These are phyloP conservation scores for Physcia stellaris DNA, from an alignment of 495 filamentous ascomycete genomes.

Conservation along the genomic window DNA sequence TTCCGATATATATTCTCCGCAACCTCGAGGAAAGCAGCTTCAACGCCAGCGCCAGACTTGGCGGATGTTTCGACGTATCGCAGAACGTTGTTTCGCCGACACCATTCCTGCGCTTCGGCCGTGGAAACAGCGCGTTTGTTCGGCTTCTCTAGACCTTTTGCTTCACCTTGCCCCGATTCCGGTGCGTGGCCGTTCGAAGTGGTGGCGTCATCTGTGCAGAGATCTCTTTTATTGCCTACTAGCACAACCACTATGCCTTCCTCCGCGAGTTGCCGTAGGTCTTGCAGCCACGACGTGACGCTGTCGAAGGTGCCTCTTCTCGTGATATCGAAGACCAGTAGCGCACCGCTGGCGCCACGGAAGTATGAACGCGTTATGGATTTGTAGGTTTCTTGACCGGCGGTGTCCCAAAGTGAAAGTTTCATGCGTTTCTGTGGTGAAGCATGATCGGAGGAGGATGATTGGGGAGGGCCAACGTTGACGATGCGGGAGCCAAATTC, in stretches of 20 bases:
- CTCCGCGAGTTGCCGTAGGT: conserved; percentile 84
- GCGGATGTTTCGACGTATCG: conserved; percentile 93
- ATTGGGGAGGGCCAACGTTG: conserved; percentile 58
- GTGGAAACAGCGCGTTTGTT: conserved; percentile 65
- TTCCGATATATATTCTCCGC: conserved; percentile 91
- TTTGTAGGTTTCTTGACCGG: conserved; percentile 94
- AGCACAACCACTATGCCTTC: conserved; percentile 85
- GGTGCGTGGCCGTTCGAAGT: no score
- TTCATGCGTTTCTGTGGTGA: conserved; percentile 51
- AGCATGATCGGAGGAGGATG: conserved; percentile 26
- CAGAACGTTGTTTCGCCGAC: conserved; percentile 62
- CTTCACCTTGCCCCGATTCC: conserved; percentile 10
- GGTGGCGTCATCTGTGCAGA: no score
- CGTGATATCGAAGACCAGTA: conserved; percentile 91
- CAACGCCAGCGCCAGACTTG: conserved; percentile 86
- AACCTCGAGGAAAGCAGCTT: conserved; percentile 82
- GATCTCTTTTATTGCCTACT: conserved; percentile 88
- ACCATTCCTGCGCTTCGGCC: conserved; percentile 81
- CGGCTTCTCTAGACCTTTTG: conserved; percentile 19
- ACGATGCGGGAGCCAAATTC: conserved; percentile 94
- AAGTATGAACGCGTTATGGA: conserved; percentile 93
- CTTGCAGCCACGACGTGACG: conserved; percentile 80
- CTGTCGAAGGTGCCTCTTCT: conserved; percentile 71
- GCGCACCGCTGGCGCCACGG: conserved; percentile 67
- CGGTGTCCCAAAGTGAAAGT: conserved; percentile 84